Conservation (phyloP, 2,329 filamentous ascomycete species). For the Aspergillus pseudoglaucus region DNA sequence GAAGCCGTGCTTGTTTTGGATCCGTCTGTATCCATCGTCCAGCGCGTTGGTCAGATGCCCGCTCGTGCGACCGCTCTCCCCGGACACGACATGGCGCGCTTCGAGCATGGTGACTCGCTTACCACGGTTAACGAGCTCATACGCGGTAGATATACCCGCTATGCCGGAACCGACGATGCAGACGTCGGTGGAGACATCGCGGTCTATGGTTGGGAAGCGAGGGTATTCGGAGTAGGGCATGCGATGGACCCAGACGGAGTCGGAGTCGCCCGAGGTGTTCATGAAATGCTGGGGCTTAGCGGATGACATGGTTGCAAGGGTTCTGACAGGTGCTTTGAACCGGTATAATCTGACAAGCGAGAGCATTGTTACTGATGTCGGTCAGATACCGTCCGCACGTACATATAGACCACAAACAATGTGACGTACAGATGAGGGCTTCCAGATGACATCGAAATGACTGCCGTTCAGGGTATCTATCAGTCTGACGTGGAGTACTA, state of each 20-base stretch:
- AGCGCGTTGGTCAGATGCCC: conserved; percentile 51
- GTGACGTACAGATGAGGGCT: neutral
- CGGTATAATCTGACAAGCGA: too few species aligned
- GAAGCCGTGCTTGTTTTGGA: conserved; percentile 48
- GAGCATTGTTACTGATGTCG: neutral
- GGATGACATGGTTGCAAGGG: neutral
- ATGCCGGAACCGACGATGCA: conserved; percentile 51
- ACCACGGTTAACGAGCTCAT: conserved; percentile 48
- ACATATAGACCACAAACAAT: neutral
- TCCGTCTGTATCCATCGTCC: conserved; percentile 48
- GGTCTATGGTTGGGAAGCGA: conserved; percentile 37
- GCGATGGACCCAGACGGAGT: conserved; percentile 50
- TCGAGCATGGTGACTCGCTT: conserved; percentile 48
- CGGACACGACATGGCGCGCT: conserved; percentile 48
- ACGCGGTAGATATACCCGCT: conserved; percentile 46
- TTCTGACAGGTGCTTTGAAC: too few species aligned
- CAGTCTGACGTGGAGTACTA: neutral
- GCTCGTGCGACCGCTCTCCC: conserved; percentile 47
- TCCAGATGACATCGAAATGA: neutral
- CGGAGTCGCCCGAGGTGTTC: conserved; percentile 45
- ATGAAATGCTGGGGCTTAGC: conserved; percentile 22
- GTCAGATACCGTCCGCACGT: neutral
- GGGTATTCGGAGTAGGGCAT: conserved; percentile 43
- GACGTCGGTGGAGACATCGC: conserved; percentile 44
- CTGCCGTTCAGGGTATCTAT: neutral